Evolutionary conservation across 1,284 basidiomycete genomes (phyloP).

Genomic region (Trametes hirsuta): DNA sequence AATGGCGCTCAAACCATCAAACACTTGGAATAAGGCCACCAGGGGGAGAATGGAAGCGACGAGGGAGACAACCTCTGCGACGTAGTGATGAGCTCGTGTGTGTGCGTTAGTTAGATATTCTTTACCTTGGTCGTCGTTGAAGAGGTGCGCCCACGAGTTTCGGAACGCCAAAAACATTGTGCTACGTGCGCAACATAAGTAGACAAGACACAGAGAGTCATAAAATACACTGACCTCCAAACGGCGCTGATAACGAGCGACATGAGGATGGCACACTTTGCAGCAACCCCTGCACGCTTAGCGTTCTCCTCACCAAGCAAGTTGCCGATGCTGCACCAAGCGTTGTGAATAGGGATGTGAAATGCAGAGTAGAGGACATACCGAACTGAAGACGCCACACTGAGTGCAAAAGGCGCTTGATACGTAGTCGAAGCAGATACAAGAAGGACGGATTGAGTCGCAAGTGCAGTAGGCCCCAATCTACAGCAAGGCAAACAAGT

Average conservation of each 20-base stretch:
- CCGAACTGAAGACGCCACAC: slow-evolving; percentile 85
- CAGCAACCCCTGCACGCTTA: slow-evolving; percentile 66
- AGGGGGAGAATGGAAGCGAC: slow-evolving; percentile 77
- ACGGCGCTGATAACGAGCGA: slow-evolving; percentile 58
- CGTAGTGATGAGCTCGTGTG: background rate
- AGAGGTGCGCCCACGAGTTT: slow-evolving; percentile 77
- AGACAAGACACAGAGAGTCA: background rate
- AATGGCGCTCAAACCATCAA: slow-evolving; percentile 74
- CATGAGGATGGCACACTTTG: slow-evolving; percentile 65
- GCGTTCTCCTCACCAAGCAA: slow-evolving; percentile 76
- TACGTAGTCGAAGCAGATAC: slow-evolving; percentile 79
- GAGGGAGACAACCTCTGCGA: slow-evolving; percentile 58
- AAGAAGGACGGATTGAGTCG: slow-evolving; percentile 75
- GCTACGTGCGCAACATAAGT: slow-evolving; percentile 39
- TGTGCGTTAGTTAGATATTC: background rate
- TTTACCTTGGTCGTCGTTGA: slow-evolving; percentile 78
- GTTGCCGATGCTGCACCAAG: slow-evolving; percentile 68
- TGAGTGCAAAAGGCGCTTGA: slow-evolving; percentile 84
- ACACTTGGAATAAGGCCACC: slow-evolving; percentile 81
- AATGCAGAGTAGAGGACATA: slow-evolving; percentile 37
- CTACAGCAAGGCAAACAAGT: slow-evolving; percentile 29
- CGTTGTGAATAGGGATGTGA: background rate
- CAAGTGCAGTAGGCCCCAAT: slow-evolving; percentile 63
- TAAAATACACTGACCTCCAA: slow-evolving; percentile 54
- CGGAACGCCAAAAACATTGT: slow-evolving; percentile 75